Evolutionary conservation across 306 rosid species (phyloP), one percentile per base, ranked within the genome.

Genomic region (Rubus parviflorus): DNA sequence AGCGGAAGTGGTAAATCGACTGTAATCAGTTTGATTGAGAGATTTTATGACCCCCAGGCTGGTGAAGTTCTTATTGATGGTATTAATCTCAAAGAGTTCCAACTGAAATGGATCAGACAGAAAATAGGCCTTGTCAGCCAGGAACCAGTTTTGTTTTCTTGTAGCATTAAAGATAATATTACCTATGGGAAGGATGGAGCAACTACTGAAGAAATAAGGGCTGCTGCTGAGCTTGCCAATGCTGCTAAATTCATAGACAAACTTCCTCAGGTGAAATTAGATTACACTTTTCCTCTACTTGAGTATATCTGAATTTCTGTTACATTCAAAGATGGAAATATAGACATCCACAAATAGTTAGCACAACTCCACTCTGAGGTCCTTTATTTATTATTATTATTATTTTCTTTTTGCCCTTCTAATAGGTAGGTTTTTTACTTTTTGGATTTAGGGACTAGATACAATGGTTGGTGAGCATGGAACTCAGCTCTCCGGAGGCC

Each of bases 1-100:
- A 93, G 98, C 56, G 98, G 97, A 40, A 91, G 98, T 83, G 98
- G 98, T 6, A 93, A 93, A 76, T 89, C 98, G 25, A 89, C 98
- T 0, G 88, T 93, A 23, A 69, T 91, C 62, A 87, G 92, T 86
- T 80, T 93, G 83, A 85, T 91, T 42, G 92, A 93, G 85, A 88
- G 98, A 79, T 91, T 91, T 75, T 93, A 93, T 83, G 98, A 93
- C 74, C 98, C 97, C 6, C 88, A 81, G 23, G 79, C 84, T 30
- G 98, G 98, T 47, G 85, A 87, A 80, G 88, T 93, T 69, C 86
- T 93, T 72, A 89, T 93, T 70, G 97, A 93, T 25, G 90, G 92
- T 0, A 75, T 88, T 42, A 83, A 90, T 80, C 83, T 93, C 10
- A 90, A 76, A 79, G 88, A 89, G 19, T 85, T 87, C 76, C 89